Evolutionary conservation across 306 rosid species (phyloP), one percentile per base, ranked within the genome.

Genomic region (Chamaecrista fasciculata): DNA sequence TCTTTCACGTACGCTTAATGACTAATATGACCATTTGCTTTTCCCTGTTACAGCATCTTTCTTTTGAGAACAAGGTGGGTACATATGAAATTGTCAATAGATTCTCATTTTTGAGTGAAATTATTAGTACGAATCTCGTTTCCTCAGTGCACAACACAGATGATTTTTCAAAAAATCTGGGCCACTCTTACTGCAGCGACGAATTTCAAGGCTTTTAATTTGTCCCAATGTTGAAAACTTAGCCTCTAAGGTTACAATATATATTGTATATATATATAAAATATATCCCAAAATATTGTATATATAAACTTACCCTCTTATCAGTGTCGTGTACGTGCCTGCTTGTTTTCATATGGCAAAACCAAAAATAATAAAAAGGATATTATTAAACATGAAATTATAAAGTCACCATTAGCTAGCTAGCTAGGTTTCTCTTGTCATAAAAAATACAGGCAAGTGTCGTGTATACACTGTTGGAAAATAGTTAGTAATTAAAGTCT

Each of bases 201-300:
- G 25, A 20, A 47, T 53, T 65, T 43, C 33, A 47, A 36, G 79
- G 42, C 24, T 25, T n/a, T n/a, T n/a, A n/a, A n/a, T n/a, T 12
- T 15, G 50, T 19, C 28, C 1, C 48, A 31, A 29, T 5, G 48
- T 61, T 23, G 62, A 39, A 55, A 70, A 40, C 66, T 56, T 70
- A 70, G 43, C 46, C 33, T 21, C 46, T 56, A 70, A 70, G 74
- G 44, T 40, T 69, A 16, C 21, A 1, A n/a, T n/a, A n/a, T n/a
- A n/a, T n/a, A n/a, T n/a, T n/a, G n/a, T 16, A 55, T 5, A 29
- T 29, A 29, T n/a, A 29, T 5, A 29, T 3, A 33, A 3, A 4
- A 33, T 3, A 66, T 44, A 14, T 4, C 52, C 47, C 24, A 49
- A 21, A 34, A 67, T 56, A 11, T 42, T 43, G n/a, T n/a, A n/a